Evolutionary conservation across 2,329 filamentous ascomycete species (phyloP).

Genomic region (Aureobasidium sp.): DNA sequence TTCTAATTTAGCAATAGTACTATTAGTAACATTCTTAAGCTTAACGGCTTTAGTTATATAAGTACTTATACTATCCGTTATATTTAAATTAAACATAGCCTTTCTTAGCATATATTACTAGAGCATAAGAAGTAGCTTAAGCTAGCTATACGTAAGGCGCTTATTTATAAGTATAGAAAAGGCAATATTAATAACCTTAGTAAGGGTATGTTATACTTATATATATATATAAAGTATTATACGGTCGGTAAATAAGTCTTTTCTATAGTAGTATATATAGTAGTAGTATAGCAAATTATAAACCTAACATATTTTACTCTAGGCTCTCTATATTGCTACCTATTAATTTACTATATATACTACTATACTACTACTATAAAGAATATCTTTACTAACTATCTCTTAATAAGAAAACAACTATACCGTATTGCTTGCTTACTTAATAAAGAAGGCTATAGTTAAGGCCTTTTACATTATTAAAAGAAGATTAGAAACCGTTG

Average conservation of each 20-base stretch:
- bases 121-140: not conserved
- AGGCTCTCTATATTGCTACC: not conserved
- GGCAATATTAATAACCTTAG: not conserved
- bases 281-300: not conserved
- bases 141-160: not conserved
- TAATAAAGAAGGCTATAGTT: not conserved
- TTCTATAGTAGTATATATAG: not conserved
- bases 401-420: not conserved
- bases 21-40: not conserved
- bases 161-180: not conserved
- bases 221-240: not conserved
- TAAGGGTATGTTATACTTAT: not conserved
- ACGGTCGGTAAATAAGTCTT: not conserved
- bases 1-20: not conserved
- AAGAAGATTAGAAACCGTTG: constrained; percentile 17
- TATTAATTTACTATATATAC: no score
- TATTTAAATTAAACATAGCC: not conserved
- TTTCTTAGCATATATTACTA: not conserved
- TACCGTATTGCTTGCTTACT: not conserved
- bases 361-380: not conserved
- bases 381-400: no score
- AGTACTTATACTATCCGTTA: not conserved
- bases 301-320: not conserved
- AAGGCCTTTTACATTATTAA: not conserved
- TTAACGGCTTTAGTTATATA: not conserved